Base-by-base conservation (phyloP, 2,329 filamentous ascomycete genomes). In the Bipolaris victoriae region DNA sequence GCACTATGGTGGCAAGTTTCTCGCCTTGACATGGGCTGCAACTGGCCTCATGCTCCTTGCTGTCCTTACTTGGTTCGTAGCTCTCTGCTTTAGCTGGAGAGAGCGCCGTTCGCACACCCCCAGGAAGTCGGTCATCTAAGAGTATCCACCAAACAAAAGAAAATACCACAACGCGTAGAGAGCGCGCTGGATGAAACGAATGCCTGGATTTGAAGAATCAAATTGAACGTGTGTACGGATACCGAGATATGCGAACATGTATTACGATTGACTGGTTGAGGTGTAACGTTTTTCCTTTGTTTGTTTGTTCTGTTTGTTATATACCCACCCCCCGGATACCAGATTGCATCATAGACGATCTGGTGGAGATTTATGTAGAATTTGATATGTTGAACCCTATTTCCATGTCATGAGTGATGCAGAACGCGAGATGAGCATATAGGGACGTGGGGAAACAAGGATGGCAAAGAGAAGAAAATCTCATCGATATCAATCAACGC, bases 1-100 rank as follows among this genome's bases (percentile, higher is more conserved):
- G 45, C 71, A 77, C 20, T 79, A 78, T 56, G 86, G 86, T 0
- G 73, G 66, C 15, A 84, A 82, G 62, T 88, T 87, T 64, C 65
- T 88, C 50, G 80, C 77, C 0, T 73, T 89, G 62, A 87, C 85
- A 2, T 89, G 86, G 86, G 80, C 82, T 2, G 81, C 84, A 0
- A 83, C 82, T 0, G 79, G 61, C 0, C 50, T 80, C 3, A 79
- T 82, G 78, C 69, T 81, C 61, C 15, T 78, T 0, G 74, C 73
- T 2, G 39, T 71, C 3, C 3, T 71, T 20, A 52, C 55, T 5
- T 76, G 73, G 74, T 55, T 66, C 7, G 63, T 69, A 0, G 72
- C 74, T 64, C 65, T 66, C 35, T 75, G 72, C 46, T 56, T 67
- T 22, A 71, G 71, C 31, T 58, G 66, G 39, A 48, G 60, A 13